Evolutionary conservation across 805 yeast species (phyloP), one percentile per base, ranked within the genome.

Genomic region (Grigorovia transvaalensis): DNA sequence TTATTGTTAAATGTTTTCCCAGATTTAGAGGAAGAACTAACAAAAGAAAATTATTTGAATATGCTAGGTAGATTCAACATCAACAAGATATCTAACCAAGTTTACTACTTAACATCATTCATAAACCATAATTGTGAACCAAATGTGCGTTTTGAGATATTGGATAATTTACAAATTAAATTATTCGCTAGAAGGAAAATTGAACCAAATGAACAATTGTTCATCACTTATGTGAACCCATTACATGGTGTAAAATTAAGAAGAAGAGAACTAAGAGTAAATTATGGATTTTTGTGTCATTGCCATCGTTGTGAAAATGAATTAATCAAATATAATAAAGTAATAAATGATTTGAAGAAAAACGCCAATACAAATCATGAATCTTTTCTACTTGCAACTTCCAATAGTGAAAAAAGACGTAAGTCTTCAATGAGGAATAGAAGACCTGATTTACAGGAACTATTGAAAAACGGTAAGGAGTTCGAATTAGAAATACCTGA

Each of bases 41-140:
- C 74, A 15, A 79, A 76, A 56, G 79, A 80, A 38, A 81, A 78
- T 53, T 88, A 74, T 60, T 64, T 85, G 64, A 69, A 66, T 52
- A 79, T 79, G 67, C 66, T 87, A 58, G 95, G 95, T 1, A 77
- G 82, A 53, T 84, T 81, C 62, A 84, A 85, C 66, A 77, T 87
- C 58, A 87, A 87, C 67, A 84, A 85, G 59, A 70, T 83, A 49
- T 82, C 81, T 50, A 81, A 84, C 2, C 77, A 80, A 48, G 60
- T 85, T 17, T 87, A 73, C 63, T 71, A 80, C 54, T 62, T 74
- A 9, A 85, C 84, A 54, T 80, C 93, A 0, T 85, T 85, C 61
- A 69, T 87, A 59, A 87, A 87, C 61, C 96, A 88, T 63, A 74
- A 73, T 59, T 88, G 96, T 69, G 80, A 75, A 44, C 90, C 93